Percentiles rank a stretch among this genome's conserved stretches.
phyloP scores from a whole-genome alignment of 257 asterid genomes.

The Apocynum venetum region DNA sequence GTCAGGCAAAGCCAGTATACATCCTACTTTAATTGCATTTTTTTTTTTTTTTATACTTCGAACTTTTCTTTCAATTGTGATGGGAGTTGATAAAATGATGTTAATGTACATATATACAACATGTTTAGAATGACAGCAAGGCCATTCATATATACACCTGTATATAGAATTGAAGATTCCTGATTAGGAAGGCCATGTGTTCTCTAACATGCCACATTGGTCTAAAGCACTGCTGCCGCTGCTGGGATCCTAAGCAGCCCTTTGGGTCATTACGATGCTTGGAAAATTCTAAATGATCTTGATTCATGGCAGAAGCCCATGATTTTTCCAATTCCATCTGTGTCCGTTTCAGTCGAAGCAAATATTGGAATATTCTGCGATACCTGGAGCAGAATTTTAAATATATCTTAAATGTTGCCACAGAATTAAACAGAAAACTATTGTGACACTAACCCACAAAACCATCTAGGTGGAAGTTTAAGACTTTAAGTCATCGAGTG shows the following conservation, averaged over 20 bases:
- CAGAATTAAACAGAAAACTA: slow-evolving; percentile 8
- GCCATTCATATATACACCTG: slow-evolving; percentile 47
- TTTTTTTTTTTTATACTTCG: background rate
- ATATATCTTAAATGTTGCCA: background rate
- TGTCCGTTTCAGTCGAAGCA: slow-evolving; percentile 84
- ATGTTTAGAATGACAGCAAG: slow-evolving; percentile 1
- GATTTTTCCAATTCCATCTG: slow-evolving; percentile 98
- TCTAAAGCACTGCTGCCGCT: slow-evolving; percentile 66
- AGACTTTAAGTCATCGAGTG: background rate
- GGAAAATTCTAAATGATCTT: slow-evolving; percentile 81
- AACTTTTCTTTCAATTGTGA: slow-evolving; percentile 2
- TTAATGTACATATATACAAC: background rate
- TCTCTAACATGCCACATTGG: slow-evolving; percentile 98
- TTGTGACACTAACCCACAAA: slow-evolving; percentile 20
- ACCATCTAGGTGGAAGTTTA: slow-evolving; percentile 11
- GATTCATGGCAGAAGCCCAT: slow-evolving; percentile 97
- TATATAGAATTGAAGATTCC: slow-evolving; percentile 91
- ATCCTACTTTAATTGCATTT: background rate
- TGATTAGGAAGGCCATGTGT: slow-evolving; percentile 96
- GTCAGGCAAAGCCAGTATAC: background rate
- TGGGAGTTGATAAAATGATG: background rate
- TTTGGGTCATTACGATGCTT: slow-evolving; percentile 41
- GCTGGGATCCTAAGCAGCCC: slow-evolving; percentile 54
- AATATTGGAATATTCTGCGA: slow-evolving; percentile 85
- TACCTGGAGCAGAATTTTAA: slow-evolving; percentile 48